Conservation (phyloP, 768 basidiomycete genomes). For the Leucocoprinus leucothites region DNA sequence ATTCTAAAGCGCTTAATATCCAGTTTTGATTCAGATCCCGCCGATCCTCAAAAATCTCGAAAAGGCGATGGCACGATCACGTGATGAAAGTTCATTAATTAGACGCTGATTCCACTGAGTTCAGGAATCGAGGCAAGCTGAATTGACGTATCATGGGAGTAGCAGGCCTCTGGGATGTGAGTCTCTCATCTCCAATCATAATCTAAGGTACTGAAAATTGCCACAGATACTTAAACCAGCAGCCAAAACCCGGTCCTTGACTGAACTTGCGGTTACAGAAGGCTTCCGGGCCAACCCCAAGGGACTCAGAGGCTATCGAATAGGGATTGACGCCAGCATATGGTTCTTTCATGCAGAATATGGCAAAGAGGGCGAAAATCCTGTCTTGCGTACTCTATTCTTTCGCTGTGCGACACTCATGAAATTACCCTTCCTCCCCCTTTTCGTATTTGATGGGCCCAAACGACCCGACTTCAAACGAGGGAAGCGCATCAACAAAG, state of each 20-base stretch:
- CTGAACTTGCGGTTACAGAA: conserved; percentile 69
- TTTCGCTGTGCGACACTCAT: conserved; percentile 82
- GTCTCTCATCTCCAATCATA: conserved; percentile 12
- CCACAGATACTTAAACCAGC: conserved; percentile 66
- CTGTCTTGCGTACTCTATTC: conserved; percentile 77
- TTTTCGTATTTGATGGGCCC: conserved; percentile 93
- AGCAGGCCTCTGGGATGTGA: conserved; percentile 48
- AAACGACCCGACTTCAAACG: conserved; percentile 80
- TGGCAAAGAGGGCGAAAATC: conserved; percentile 80
- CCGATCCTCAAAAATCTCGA: no score
- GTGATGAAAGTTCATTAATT: no score
- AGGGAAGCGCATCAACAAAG: conserved; percentile 65
- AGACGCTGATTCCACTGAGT: no score
- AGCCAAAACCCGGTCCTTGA: conserved; percentile 68
- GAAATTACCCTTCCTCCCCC: conserved; percentile 74
- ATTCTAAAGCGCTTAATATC: no score
- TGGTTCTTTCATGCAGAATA: conserved; percentile 82
- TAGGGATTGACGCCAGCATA: conserved; percentile 87
- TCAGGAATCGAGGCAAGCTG: no score
- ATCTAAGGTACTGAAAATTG: background rate
- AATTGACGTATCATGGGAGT: conserved; percentile 36
- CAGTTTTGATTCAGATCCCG: no score
- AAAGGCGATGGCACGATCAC: no score
- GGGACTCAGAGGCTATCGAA: conserved; percentile 67
- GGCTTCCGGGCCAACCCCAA: conserved; percentile 69